Evolutionary conservation across 495 filamentous ascomycete species (phyloP), one percentile per base, ranked within the genome.

Genomic region (Hypoxylon cercidicola): DNA sequence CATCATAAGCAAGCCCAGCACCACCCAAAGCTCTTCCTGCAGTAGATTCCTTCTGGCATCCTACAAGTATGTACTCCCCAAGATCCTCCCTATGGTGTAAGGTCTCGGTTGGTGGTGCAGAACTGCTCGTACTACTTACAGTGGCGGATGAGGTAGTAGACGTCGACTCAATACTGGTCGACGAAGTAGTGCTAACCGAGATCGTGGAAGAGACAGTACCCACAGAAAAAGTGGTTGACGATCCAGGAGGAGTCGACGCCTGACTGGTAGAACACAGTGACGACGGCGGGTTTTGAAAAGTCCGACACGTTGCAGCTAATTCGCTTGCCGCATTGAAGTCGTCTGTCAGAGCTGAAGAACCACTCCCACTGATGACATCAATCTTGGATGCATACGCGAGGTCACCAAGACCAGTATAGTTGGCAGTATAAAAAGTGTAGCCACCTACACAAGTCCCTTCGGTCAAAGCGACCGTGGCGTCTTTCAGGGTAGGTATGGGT

Each of bases 371-470:
- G 19, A 72, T 76, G 19, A 85, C 74, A 39, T 77, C 81, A 50
- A 86, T 70, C 25, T 76, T 74, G n/a, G 82, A 78, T 35, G 80
- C 80, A 66, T 78, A 78, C 47, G 74, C 80, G 40, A 80, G 74
- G 16, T 79, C 78, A 12, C 75, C 79, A 19, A 75, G 66, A 40
- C 82, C 73, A 37, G 79, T 70, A 60, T 78, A 81, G 44, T 69
- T 79, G 1, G 74, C 83, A 9, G 76, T 79, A 64, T 82, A 87
- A 21, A 87, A 75, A 15, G 75, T 82, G 58, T 88, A 87, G 7
- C 65, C 62, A 6, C 86, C 86, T 32, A 82, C 70, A 35, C 84
- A 82, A 34, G 75, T 57, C 10, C 81, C 79, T 60, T 82, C 70
- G 3, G 74, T 69, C 82, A 88, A 85, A 7, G 74, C 54, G 7